Evolutionary conservation across 2,329 filamentous ascomycete genomes (phyloP), one percentile per base, ranked within the genome.

Genomic region (Colletotrichum lindemuthianum): DNA sequence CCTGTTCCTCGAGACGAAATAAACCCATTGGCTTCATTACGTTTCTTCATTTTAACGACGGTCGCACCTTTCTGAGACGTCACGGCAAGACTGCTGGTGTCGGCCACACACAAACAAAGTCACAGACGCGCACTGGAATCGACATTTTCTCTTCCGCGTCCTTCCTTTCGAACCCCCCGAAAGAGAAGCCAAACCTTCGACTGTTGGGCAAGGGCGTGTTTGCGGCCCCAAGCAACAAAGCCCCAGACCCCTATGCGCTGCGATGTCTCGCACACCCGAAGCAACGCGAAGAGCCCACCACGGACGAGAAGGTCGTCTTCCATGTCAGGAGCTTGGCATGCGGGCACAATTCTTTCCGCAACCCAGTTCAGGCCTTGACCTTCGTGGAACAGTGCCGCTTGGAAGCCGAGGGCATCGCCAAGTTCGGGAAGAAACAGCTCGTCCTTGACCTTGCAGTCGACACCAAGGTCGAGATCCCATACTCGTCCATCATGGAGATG

Each of bases 401-500:
- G 71, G 72, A 4, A 74, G 81, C 66, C 71, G 72, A 33, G 53
- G 78, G 72, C 63, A 69, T 54, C 15, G 80, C 70, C 48, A 79
- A 77, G 59, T 86, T 87, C 68, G 75, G 77, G 10, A 80, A 77
- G 57, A 72, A 75, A 6, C 69, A 69, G 3, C 69, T 88, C 53
- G 76, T 81, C 34, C 66, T 86, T 40, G 76, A 66, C 0, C 70
- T 82, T 2, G 16, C 32, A 0, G 54, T 59, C 3, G 57, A 39
- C 8, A 15, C 9, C 48, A 65, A 51, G 24, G n/a, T 67, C 15
- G 55, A 86, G 52, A 81, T 88, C 12, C 76, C 81, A 0, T 82
- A 84, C 41, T 77, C 78, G 16, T 83, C 77, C 2, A 80, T 87
- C 37, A 67, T 82, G 34, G 80, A 85, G 53, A 70, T 83, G 8